phyloP scores from a whole-genome alignment of 306 rosid species.

The Elaeagnus macrophylla region DNA sequence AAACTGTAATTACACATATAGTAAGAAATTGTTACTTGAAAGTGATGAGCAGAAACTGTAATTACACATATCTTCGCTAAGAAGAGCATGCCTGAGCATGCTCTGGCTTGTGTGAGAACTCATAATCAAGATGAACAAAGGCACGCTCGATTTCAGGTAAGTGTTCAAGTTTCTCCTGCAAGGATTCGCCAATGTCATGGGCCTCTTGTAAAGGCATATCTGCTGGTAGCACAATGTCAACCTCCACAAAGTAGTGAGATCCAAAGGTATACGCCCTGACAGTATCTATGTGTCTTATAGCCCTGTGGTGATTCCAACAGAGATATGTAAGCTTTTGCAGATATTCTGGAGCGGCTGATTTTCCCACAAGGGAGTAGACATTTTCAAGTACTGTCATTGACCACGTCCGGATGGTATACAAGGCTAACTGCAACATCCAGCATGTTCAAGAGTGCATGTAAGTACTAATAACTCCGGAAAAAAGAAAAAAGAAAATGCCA shows the following conservation, averaged over 20 bases:
- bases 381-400: slow-evolving; percentile 90
- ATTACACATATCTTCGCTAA: slow-evolving; percentile 1
- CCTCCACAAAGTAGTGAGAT: slow-evolving; percentile 94
- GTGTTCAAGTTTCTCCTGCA: slow-evolving; percentile 85
- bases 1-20: not conserved
- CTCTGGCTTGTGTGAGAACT: slow-evolving; percentile 92
- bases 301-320: slow-evolving; percentile 93
- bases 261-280: slow-evolving; percentile 94
- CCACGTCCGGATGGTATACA: slow-evolving; percentile 95
- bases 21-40: not conserved
- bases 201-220: slow-evolving; percentile 84
- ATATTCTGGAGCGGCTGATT: slow-evolving; percentile 83
- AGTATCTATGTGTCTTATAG: slow-evolving; percentile 76
- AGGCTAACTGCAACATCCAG: slow-evolving; percentile 69
- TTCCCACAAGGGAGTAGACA: slow-evolving; percentile 85
- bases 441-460: slow-evolving; percentile 7
- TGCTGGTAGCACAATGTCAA: slow-evolving; percentile 82
- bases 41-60: not conserved
- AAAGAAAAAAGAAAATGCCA: not conserved
- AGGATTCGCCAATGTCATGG: slow-evolving; percentile 81
- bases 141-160: slow-evolving; percentile 92
- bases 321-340: slow-evolving; percentile 90
- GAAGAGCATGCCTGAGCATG: slow-evolving; percentile 64
- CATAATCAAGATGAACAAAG: slow-evolving; percentile 91
- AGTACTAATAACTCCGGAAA: not conserved